phyloP scores from a whole-genome alignment of 2,329 filamentous ascomycete species.

The Calycina herbarum region DNA sequence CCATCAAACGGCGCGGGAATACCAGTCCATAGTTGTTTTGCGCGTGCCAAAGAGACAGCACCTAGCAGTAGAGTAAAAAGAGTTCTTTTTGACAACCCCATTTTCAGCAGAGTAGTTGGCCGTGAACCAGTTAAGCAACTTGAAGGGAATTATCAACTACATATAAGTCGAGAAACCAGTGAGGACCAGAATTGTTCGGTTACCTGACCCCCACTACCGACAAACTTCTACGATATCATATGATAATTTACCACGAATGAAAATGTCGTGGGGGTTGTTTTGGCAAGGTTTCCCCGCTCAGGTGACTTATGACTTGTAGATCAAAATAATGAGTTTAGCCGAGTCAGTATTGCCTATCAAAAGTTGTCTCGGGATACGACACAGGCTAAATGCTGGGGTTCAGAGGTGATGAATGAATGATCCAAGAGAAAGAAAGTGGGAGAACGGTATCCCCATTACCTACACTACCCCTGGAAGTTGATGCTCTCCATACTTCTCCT shows the following conservation, averaged over 20 bases:
- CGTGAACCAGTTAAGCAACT: too few relatives aligned
- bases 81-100: neutral
- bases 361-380: too few relatives aligned
- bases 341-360: too few relatives aligned
- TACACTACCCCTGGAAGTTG: neutral
- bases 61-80: neutral
- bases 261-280: neutral
- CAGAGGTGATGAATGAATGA: too few relatives aligned
- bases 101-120: neutral
- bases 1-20: constrained; percentile 21
- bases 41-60: neutral
- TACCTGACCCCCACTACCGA: neutral
- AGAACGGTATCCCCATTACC: too few relatives aligned
- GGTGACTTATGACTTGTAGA: neutral
- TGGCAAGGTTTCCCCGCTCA: neutral
- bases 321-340: neutral
- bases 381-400: too few relatives aligned
- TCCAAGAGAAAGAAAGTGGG: too few relatives aligned
- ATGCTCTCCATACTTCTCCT: neutral
- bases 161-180: too few relatives aligned
- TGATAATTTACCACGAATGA: neutral
- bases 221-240: neutral
- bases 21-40: constrained; percentile 22
- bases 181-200: neutral
- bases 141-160: too few relatives aligned